A percentile compares a stretch with the other conserved stretches of the same genome.
These are phyloP conservation scores for Talaromyces sp. DNA, from an alignment of 2,329 filamentous ascomycete species.

Conservation along the genomic window DNA sequence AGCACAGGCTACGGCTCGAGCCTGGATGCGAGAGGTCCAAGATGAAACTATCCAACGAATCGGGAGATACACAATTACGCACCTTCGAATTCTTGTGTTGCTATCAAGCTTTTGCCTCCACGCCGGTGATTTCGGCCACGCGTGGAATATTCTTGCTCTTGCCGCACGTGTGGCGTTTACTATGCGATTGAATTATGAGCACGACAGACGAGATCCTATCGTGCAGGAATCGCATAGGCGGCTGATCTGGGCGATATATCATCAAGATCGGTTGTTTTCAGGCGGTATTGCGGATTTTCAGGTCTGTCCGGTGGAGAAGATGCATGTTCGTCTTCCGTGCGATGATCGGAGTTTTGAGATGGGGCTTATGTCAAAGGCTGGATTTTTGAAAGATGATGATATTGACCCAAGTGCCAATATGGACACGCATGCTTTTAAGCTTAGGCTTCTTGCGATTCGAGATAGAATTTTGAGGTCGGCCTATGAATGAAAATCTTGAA, in stretches of 20 bases:
- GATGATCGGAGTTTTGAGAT: background rate
- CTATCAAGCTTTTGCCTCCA: background rate
- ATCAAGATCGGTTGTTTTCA: background rate
- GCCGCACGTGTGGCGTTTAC: background rate
- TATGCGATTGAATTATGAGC: background rate
- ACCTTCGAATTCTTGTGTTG: background rate
- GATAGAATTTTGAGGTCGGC: background rate
- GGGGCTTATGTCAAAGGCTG: background rate
- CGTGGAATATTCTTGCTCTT: background rate
- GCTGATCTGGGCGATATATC: background rate
- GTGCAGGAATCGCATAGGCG: background rate
- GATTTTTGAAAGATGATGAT: background rate
- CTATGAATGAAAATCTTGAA: background rate
- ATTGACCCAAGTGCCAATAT: background rate
- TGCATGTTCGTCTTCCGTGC: background rate
- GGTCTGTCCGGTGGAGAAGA: background rate
- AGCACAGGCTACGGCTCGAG: background rate
- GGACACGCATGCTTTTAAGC: background rate
- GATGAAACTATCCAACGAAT: background rate
- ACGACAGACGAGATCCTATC: background rate
- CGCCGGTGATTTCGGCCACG: background rate
- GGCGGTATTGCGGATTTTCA: background rate
- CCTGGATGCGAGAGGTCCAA: background rate
- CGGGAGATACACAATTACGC: background rate
- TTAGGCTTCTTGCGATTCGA: background rate